Percentiles rank a stretch among this genome's conserved stretches.
These are phyloP conservation scores for Triglochin maritima DNA, from an alignment of 106 monocot genomes.

Conservation along the genomic window DNA sequence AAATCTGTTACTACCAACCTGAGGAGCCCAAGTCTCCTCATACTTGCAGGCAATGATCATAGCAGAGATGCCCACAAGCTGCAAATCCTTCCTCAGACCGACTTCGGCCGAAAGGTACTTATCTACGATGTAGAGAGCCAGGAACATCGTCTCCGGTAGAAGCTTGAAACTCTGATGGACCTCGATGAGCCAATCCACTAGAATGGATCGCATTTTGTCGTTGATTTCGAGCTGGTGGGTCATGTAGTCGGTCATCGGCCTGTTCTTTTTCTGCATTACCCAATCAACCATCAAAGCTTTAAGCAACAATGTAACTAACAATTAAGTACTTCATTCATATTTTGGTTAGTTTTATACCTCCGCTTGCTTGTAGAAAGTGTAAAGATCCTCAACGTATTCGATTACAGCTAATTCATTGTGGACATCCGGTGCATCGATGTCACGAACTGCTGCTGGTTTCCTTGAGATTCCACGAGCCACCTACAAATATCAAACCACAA, in stretches of 20 bases:
- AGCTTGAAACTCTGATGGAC: constrained; percentile 60
- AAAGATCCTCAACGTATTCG: constrained; percentile 57
- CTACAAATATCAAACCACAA: background rate
- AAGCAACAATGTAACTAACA: background rate
- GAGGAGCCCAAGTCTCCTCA: constrained; percentile 64
- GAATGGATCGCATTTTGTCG: constrained; percentile 52
- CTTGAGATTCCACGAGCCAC: constrained; percentile 33
- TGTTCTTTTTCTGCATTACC: constrained; percentile 7
- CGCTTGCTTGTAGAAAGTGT: constrained; percentile 27
- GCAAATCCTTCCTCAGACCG: constrained; percentile 39
- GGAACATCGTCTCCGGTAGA: constrained; percentile 10
- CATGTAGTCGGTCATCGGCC: constrained; percentile 36
- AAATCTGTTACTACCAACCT: constrained; percentile 12
- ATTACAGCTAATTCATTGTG: constrained; percentile 35
- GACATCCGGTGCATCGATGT: constrained; percentile 41
- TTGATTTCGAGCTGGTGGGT: constrained; percentile 45
- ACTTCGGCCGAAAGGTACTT: constrained; percentile 31
- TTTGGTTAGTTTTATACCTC: constrained; percentile 23
- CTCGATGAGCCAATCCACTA: constrained; percentile 59
- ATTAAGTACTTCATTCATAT: background rate
- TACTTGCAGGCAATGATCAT: constrained; percentile 76
- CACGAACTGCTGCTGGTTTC: constrained; percentile 20
- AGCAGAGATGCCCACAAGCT: background rate
- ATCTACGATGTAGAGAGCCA: constrained; percentile 44
- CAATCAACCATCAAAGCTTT: background rate